These are phyloP conservation scores for Calophaca sinica DNA, from an alignment of 306 rosid species.

Conservation along the genomic window DNA sequence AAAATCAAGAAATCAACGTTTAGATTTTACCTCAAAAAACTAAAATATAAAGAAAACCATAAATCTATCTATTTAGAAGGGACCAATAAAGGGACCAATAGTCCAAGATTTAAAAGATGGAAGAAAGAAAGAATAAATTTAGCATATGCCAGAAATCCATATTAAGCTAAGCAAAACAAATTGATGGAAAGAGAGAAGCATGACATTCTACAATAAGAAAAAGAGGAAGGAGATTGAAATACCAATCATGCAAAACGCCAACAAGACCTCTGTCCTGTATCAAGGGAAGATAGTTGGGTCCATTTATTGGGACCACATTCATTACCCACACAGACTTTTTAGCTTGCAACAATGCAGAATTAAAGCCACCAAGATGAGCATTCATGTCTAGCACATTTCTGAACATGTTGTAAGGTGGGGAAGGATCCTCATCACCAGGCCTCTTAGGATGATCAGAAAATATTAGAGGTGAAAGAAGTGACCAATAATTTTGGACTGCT, in stretches of 20 bases:
- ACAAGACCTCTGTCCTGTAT: constrained; percentile 91
- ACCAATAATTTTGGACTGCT: constrained; percentile 88
- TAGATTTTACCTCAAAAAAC: constrained; percentile 5
- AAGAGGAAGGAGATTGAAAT: constrained; percentile 47
- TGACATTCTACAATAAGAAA: neutral
- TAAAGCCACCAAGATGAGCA: constrained; percentile 88
- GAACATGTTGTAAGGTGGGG: constrained; percentile 96
- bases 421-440: constrained; percentile 96
- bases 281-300: constrained; percentile 83
- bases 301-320: constrained; percentile 86
- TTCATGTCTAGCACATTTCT: constrained; percentile 96
- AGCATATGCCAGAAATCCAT: constrained; percentile 12
- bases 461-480: constrained; percentile 86
- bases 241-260: constrained; percentile 95
- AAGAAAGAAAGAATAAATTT: constrained; percentile 16
- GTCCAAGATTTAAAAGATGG: neutral
- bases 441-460: constrained; percentile 99
- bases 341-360: constrained; percentile 81
- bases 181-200: constrained; percentile 21
- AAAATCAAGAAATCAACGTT: neutral
- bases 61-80: neutral
- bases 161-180: constrained; percentile 31
- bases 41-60: neutral
- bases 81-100: neutral
- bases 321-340: constrained; percentile 95